Evolutionary conservation across 2,329 filamentous ascomycete species (phyloP), one percentile per base, ranked within the genome.

Genomic region (Aspergillus sp.): DNA sequence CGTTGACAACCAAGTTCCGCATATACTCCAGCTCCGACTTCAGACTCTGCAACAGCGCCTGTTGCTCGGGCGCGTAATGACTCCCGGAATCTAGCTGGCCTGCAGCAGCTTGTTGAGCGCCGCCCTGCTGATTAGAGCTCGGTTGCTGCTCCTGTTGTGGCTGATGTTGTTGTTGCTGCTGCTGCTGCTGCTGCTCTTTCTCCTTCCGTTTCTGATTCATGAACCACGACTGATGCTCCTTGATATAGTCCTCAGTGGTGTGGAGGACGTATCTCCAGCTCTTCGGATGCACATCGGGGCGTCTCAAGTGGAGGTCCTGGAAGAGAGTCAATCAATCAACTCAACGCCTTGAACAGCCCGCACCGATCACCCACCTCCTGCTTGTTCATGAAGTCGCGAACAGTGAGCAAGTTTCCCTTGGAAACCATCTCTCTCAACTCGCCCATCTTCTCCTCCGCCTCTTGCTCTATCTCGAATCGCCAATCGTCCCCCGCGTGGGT

Each of bases 241-340:
- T 72, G 34, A 72, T 55, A 49, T 60, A 67, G 31, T 68, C 58
- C 36, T 73, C 68, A 0, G 65, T 66, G 7, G 58, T 56, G 22
- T 71, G 54, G 0, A 73, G 49, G 8, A 71, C 64, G 41, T 66
- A 70, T 22, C 69, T 53, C 68, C 69, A 72, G 5, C 66, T 64
- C 4, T 58, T 32, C 3, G 66, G 63, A 33, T 63, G 60, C 19
- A 65, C 58, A 12, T 65, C 57, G 0, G 67, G 66, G 27, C 63
- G 51, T 1, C 53, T 40, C 3, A 71, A 42, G 43, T 68, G 61
- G 26, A 68, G 60, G 36, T 71, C 60, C 48, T 67, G 36, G 13
- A 7, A 13, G 22, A 24, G 14, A 8, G 14, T 19, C 15, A 22
- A 25, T 16, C 10, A 8, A 33, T 27, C 24, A n/a, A n/a, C 16